A percentile compares a stretch with the other conserved stretches of the same genome.
Conservation (phyloP, 805 yeast species). For the Starmerella floricola region DNA sequence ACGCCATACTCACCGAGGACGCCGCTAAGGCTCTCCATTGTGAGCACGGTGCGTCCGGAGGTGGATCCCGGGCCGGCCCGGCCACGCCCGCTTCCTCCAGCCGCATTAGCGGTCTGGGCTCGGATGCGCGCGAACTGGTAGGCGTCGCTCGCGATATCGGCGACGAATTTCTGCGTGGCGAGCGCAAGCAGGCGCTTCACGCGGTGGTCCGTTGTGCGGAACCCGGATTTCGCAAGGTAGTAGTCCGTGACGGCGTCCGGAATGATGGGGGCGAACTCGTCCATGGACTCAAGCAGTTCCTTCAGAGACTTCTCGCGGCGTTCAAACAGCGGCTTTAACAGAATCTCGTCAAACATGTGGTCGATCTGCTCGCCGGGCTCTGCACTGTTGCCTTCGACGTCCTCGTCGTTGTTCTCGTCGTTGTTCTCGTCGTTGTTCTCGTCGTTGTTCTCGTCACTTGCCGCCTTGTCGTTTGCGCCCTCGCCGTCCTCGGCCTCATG, state of each 20-base stretch:
- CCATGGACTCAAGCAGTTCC: conserved; percentile 80
- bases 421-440: conserved; percentile 3
- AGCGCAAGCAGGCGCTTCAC: conserved; percentile 76
- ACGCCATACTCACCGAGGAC: conserved; percentile 89
- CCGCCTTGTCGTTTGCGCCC: too few species aligned
- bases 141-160: conserved; percentile 93
- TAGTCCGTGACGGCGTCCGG: conserved; percentile 96
- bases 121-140: conserved; percentile 90
- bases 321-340: conserved; percentile 22
- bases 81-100: conserved; percentile 23
- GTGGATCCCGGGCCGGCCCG: conserved; percentile 26
- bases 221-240: conserved; percentile 73
- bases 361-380: conserved; percentile 10
- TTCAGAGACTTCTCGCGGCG: conserved; percentile 35
- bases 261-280: conserved; percentile 86
- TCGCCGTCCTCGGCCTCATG: too few species aligned
- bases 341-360: conserved; percentile 19
- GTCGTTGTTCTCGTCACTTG: not conserved
- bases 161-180: conserved; percentile 90
- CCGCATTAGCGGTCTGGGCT: conserved; percentile 53
- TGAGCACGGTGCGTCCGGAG: conserved; percentile 54
- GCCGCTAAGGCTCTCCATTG: conserved; percentile 85
- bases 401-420: conserved; percentile 1
- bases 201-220: conserved; percentile 63
- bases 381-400: conserved; percentile 1